Base-by-base conservation (phyloP, 1,139 yeast genomes). In the Kurtzmaniella quercitrusa region DNA sequence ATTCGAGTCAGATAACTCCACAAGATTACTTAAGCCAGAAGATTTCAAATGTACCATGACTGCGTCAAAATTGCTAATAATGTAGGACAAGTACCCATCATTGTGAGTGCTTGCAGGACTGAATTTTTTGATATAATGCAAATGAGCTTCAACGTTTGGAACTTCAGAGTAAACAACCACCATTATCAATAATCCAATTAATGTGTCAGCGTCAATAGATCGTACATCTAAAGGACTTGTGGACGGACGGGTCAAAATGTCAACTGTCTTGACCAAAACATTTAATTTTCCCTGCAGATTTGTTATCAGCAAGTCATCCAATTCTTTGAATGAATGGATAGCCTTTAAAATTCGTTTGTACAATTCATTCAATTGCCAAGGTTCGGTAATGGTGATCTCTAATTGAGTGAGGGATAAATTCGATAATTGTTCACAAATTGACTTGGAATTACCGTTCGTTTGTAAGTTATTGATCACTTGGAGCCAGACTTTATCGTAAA, bases 11-110 rank as follows among this genome's bases (percentile, higher is more conserved):
- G 93, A 81, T 7, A 69, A 60, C 0, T 52, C 51, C 1, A 65
- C 56, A 39, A 87, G 61, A 8, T 71, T 75, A 1, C 52, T 54
- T 38, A 69, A 66, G 10, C 61, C 61, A 4, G 60, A 51, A 1
- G 70, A 62, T 23, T 21, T n/a, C 38, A 88, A 69, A 57, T 85
- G 94, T 47, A 67, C 79, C 7, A 89, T 56, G 0, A 89, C 95
- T 0, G 93, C 96, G 55, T 90, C 96, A 39, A 90, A 67, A 10
- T 95, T 88, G 43, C 95, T 84, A 27, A 90, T 53, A 23, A 72
- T 71, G 46, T 70, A 73, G 50, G 59, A 68, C 48, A 71, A 48
- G 60, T 75, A 60, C 44, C 76, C 68, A 63, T 76, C 51, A 21
- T 57, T 51, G 1, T 57, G 27, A 39, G 48, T 48, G 41, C 63